Evolutionary conservation across 495 filamentous ascomycete genomes (phyloP), one percentile per base, ranked within the genome.

Genomic region (Aspergillus heteromorphus): DNA sequence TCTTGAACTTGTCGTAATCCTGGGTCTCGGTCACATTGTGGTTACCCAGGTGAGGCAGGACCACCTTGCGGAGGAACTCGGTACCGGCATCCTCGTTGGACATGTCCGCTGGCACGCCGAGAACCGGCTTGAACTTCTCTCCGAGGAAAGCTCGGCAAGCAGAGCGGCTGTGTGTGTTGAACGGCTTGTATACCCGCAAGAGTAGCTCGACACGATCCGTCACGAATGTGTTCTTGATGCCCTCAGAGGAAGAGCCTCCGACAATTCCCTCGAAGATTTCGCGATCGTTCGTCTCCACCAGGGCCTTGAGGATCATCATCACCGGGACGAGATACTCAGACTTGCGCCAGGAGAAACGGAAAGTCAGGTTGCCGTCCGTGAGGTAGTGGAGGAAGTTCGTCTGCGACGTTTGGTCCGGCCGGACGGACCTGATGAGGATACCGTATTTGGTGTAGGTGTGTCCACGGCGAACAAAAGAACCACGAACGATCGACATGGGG

Each of bases 301-400:
- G 79, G 2, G 93, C 93, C 74, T 97, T 97, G 56, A 98, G 71
- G 13, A 97, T 82, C 93, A 98, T 97, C 81, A 96, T 85, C 55
- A 90, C 88, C 16, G 93, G 93, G 13, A 98, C 80, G 19, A 97
- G 79, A 65, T 87, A 98, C 72, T 97, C 93, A 58, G 89, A 89
- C 77, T 98, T 98, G 57, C 92, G 80, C 93, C 93, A 98, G 1
- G 92, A 96, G 71, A 98, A 97, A 36, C 93, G 82, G 75, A 98
- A 95, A 2, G 88, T 96, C 55, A 97, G 83, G 68, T 96, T 97
- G 57, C 93, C 93, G 69, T 97, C 92, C 56, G 78, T 87, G 43
- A 97, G 84, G 71, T 97, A 98, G 70, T 98, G 93, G 20, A 98
- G 79, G 20, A 96, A 91, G 61, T 97, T 97, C 10, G 92, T 97